Conservation (phyloP, 768 basidiomycete genomes). For the Leccinum broughii region DNA sequence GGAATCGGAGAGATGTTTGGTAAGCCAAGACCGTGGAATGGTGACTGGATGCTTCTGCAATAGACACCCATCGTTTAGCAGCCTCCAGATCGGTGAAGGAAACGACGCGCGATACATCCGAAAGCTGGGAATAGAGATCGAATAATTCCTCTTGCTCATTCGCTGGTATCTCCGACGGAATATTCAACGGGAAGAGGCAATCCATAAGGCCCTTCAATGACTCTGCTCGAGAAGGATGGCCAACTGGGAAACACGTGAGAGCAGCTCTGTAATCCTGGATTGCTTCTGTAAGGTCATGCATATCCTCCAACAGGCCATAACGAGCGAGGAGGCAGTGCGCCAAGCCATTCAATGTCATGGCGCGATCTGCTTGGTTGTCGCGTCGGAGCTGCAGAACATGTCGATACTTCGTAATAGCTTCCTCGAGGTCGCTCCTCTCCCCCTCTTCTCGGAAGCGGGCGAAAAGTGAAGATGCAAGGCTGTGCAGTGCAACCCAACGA, state of each 20-base stretch:
- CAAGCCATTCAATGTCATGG: neutral
- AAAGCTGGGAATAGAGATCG: neutral
- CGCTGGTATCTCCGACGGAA: too few species aligned
- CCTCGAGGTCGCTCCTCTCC: neutral
- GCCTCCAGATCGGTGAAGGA: neutral
- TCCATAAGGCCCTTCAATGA: neutral
- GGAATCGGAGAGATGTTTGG: slow-evolving; percentile 3
- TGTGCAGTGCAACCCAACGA: neutral
- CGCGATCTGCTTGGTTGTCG: neutral
- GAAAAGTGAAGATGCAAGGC: neutral
- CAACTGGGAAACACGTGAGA: neutral
- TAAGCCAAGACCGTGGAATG: slow-evolving; percentile 13
- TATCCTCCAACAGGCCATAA: neutral
- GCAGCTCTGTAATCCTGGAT: neutral
- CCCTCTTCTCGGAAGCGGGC: neutral
- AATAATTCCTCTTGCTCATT: slow-evolving; percentile 1
- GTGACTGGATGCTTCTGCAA: slow-evolving; percentile 6
- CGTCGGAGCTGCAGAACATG: neutral
- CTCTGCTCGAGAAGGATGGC: neutral
- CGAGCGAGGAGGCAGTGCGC: neutral
- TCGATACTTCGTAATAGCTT: neutral
- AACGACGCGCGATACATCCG: neutral
- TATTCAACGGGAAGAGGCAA: neutral
- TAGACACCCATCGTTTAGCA: neutral
- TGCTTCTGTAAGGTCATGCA: neutral